These are phyloP conservation scores for Phalaenopsis hybrid DNA, from an alignment of 116 monocot species.

Conservation along the genomic window DNA sequence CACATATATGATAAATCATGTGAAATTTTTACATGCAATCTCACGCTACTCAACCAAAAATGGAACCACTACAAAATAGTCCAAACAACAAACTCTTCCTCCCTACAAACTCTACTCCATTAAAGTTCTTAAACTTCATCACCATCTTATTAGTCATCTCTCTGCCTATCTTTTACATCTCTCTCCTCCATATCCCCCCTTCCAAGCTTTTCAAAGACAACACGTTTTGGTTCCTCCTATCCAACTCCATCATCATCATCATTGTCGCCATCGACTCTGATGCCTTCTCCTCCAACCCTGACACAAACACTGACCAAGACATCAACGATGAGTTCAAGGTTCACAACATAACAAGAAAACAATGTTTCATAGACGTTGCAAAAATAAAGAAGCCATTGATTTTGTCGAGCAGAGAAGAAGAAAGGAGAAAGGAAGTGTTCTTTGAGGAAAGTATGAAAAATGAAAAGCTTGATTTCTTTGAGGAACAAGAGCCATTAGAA, in stretches of 20 bases:
- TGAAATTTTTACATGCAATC: too few relatives aligned
- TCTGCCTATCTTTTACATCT: constrained; percentile 56
- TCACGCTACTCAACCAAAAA: too few relatives aligned
- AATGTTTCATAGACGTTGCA: neutral
- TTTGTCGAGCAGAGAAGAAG: too few relatives aligned
- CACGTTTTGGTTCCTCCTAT: constrained; percentile 71
- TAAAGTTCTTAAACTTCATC: too few relatives aligned
- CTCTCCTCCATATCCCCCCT: constrained; percentile 37
- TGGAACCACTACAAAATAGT: too few relatives aligned
- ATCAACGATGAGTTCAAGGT: constrained; percentile 12
- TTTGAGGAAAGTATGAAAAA: constrained; percentile 3
- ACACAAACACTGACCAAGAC: neutral
- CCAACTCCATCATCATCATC: constrained; percentile 62
- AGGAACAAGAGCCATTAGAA: neutral
- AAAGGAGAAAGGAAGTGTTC: neutral
- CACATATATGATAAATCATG: too few relatives aligned
- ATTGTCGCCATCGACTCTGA: constrained; percentile 60
- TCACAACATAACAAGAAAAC: too few relatives aligned
- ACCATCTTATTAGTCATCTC: constrained; percentile 37
- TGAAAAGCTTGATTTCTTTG: constrained; percentile 8
- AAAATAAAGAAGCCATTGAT: neutral
- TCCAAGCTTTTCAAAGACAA: constrained; percentile 57
- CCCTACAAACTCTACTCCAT: too few relatives aligned
- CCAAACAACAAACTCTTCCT: too few relatives aligned
- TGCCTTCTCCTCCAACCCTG: constrained; percentile 19